Evolutionary conservation across 768 basidiomycete species (phyloP).

Genomic region (Crepidotus variabilis): DNA sequence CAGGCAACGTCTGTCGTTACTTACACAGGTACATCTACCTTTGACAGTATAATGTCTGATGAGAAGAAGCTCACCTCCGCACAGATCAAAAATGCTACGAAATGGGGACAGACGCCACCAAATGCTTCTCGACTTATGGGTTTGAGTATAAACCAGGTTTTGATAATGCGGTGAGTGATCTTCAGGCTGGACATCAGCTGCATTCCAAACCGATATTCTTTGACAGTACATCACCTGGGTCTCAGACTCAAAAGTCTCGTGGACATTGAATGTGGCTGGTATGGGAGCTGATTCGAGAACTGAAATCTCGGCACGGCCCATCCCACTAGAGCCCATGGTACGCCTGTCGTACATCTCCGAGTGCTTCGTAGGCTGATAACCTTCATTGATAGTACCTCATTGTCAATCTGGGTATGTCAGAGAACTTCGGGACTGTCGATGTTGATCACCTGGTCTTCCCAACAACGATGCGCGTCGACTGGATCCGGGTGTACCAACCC

Average conservation of each 20-base stretch:
- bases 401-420: constrained; percentile 80
- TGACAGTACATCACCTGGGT: constrained; percentile 80
- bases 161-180: constrained; percentile 47
- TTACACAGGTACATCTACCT: constrained; percentile 42
- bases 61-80: too few species aligned
- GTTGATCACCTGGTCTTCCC: constrained; percentile 71
- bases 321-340: constrained; percentile 86
- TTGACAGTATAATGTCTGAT: too few species aligned
- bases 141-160: constrained; percentile 77
- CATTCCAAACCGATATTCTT: constrained; percentile 1
- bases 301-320: constrained; percentile 62
- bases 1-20: constrained; percentile 78
- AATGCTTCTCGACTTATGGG: constrained; percentile 70
- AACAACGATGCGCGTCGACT: constrained; percentile 73
- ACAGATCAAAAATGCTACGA: constrained; percentile 73
- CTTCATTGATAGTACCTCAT: constrained; percentile 63
- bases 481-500: constrained; percentile 88
- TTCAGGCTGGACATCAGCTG: not conserved
- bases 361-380: constrained; percentile 1
- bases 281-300: constrained; percentile 52
- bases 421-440: constrained; percentile 72
- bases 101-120: constrained; percentile 21
- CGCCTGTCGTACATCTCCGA: constrained; percentile 7
- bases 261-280: constrained; percentile 67
- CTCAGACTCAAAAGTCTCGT: constrained; percentile 51